Conservation (phyloP, 2,329 filamentous ascomycete species). For the Elsinoe necatrix region DNA sequence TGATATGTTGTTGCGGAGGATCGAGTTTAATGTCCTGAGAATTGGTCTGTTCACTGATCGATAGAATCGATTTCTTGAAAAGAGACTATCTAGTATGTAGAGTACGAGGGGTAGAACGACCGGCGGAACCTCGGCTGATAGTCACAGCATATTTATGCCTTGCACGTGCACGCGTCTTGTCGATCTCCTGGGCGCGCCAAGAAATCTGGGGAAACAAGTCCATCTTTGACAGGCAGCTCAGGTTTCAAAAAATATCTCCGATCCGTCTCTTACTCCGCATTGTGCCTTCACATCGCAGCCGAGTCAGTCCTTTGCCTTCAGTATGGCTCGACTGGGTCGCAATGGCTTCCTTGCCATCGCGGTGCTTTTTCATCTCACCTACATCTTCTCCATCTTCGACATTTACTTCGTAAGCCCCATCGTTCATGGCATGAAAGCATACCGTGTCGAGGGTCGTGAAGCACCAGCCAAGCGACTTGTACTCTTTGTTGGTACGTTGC, state of each 20-base stretch:
- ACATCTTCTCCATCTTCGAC: slow-evolving; percentile 93
- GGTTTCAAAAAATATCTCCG: background rate
- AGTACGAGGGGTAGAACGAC: too few relatives aligned
- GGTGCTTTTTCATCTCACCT: slow-evolving; percentile 84
- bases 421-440: slow-evolving; percentile 86
- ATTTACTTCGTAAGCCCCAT: slow-evolving; percentile 98
- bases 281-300: background rate
- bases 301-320: slow-evolving; percentile 17
- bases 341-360: slow-evolving; percentile 81
- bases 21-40: too few relatives aligned
- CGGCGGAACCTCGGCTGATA: too few relatives aligned
- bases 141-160: too few relatives aligned
- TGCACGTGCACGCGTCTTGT: background rate
- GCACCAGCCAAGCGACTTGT: slow-evolving; percentile 85
- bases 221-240: background rate
- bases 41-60: too few relatives aligned
- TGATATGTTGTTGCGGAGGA: too few relatives aligned
- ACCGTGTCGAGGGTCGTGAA: slow-evolving; percentile 57
- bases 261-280: background rate
- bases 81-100: too few relatives aligned
- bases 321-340: slow-evolving; percentile 53
- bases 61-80: too few relatives aligned
- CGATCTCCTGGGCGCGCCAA: background rate
- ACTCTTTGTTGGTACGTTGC: slow-evolving; percentile 68
- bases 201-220: background rate